Percentiles rank a stretch among this genome's conserved stretches.
These are phyloP conservation scores for Coemansia furcata DNA, from an alignment of 192 early-diverging fungal genomes.

Conservation along the genomic window DNA sequence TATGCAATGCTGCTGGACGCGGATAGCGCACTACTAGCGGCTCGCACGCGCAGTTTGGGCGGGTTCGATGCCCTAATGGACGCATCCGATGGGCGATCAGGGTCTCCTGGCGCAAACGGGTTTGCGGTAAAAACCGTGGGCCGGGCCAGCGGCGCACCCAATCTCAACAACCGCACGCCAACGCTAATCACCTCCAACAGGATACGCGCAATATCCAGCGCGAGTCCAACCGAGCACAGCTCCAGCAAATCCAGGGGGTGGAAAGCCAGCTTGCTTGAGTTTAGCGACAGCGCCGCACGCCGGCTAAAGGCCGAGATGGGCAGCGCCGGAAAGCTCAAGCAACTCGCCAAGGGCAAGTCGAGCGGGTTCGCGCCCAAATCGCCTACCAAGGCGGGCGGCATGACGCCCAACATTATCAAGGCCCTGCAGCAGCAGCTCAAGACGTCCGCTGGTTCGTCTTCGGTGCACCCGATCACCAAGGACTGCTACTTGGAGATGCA, in stretches of 20 bases:
- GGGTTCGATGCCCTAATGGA: neutral
- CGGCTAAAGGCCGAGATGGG: slow-evolving; percentile 39
- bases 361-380: neutral
- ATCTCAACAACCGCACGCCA: slow-evolving; percentile 50
- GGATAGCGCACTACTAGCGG: slow-evolving; percentile 41
- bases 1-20: slow-evolving; percentile 51
- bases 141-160: slow-evolving; percentile 39
- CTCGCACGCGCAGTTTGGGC: slow-evolving; percentile 27
- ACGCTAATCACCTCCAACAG: slow-evolving; percentile 25
- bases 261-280: slow-evolving; percentile 34
- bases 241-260: slow-evolving; percentile 24
- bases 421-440: slow-evolving; percentile 46
- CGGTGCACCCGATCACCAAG: slow-evolving; percentile 45
- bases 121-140: slow-evolving; percentile 40
- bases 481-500: slow-evolving; percentile 41
- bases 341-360: slow-evolving; percentile 17
- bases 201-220: neutral
- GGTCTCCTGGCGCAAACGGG: neutral
- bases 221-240: neutral
- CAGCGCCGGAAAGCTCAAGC: slow-evolving; percentile 24
- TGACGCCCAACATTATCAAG: slow-evolving; percentile 36
- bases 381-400: slow-evolving; percentile 13
- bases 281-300: slow-evolving; percentile 47
- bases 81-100: neutral
- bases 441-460: slow-evolving; percentile 20